Evolutionary conservation across 2,329 filamentous ascomycete genomes (phyloP), one percentile per base, ranked within the genome.

Genomic region (Rasamsonia emersonii): DNA sequence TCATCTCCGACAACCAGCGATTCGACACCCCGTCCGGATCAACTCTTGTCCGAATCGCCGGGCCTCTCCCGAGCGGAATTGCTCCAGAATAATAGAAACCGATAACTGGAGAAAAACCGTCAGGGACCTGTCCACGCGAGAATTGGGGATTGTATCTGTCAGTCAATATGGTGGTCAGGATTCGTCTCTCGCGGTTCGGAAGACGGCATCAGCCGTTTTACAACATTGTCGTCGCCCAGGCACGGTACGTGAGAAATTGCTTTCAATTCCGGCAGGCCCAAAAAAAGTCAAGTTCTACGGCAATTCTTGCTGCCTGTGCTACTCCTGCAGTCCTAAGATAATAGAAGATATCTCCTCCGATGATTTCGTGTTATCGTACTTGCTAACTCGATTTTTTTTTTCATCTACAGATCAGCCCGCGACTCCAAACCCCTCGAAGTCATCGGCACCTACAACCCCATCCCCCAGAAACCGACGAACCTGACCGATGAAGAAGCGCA

Each of bases 191-290:
- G 49, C 88, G 91, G 59, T 94, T 96, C 59, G 86, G 88, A 56
- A 85, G 82, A 59, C 77, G 75, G 44, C 88, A 93, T 57, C 59
- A 75, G n/a, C 89, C 91, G 2, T 82, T 95, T 50, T 98, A 94
- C 73, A 98, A 98, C 67, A 95, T 98, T 43, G 86, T 96, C 45
- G 84, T 98, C 43, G 76, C 86, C 10, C 89, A 96, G 53, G 88
- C 88, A 28, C 79, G 88, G 84, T 93, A 73, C 44, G 70, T 16
- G 13, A 24, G 25, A 18, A 25, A 9, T 19, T 20, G 16, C 8
- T 27, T 33, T 13, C n/a, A 13, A 6, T 18, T 17, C 20, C 7
- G 20, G n/a, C 8, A 23, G 20, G n/a, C 8, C 8, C 8, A 23
- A n/a, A 23, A 23, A 23, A n/a, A n/a, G n/a, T n/a, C n/a, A n/a